Evolutionary conservation across 176 grass and related monocot genomes (phyloP), one percentile per base, ranked within the genome.

Genomic region (Tillandsia leiboldiana): DNA sequence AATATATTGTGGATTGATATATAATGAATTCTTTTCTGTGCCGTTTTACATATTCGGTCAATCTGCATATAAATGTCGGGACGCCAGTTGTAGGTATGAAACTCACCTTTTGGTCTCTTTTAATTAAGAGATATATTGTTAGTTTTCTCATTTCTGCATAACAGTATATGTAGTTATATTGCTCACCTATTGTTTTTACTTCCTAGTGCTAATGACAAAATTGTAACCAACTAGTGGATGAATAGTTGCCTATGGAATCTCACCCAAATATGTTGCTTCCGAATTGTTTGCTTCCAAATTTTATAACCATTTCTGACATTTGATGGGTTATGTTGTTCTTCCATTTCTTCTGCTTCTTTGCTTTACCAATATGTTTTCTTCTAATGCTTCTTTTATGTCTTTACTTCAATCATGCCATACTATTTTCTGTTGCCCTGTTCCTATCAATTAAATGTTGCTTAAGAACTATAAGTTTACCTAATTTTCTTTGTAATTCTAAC

Each of bases 1-100:
- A 80, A 99, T 99, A 87, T 99, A 99, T 66, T 99, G 95, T 86
- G 95, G 95, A 48, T 81, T 99, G 75, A 79, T 99, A 90, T 99
- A 99, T 77, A 99, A 99, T 26, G 95, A 99, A 51, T 99, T 99
- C 59, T 99, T 99, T 70, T 99, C 95, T 66, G 84, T 99, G 82
- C 95, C 95, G 8, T 99, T 99, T 62, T 82, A 94, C 77, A 99
- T 99, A 73, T 99, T 99, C 82, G 95, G 95, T 13, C 77, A 78
- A 88, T 99, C 95, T 84, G 90, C 95, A 11, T 99, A 99, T 53
- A 88, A 81, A 24, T 99, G 95, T 78, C 82, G 82, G 10, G 87
- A 93, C 53, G 81, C 69, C 75, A 82, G 53, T 78, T 99, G 95
- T 81, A 99, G 95, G 95, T 94, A 79, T 64, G 63, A 62, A 57